These are phyloP conservation scores for Polyporus arcularius DNA, from an alignment of 768 basidiomycete genomes.

Conservation along the genomic window DNA sequence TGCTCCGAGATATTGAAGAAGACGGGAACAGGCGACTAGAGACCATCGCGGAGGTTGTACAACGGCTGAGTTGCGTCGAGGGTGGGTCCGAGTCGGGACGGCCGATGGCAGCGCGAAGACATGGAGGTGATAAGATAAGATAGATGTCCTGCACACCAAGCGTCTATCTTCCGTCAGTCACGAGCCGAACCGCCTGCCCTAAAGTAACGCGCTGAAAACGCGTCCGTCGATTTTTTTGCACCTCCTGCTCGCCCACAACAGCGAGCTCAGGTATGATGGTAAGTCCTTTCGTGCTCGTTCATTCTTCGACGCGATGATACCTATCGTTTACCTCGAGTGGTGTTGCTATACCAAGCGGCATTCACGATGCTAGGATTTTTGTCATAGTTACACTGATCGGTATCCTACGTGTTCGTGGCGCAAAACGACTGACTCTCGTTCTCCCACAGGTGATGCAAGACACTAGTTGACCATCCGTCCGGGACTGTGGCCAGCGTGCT, in stretches of 20 bases:
- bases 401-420: constrained; percentile 21
- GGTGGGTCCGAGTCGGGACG: background rate
- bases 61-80: background rate
- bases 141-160: too few relatives aligned
- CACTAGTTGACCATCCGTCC: too few relatives aligned
- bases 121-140: too few relatives aligned
- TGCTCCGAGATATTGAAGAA: too few relatives aligned
- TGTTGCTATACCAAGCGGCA: constrained; percentile 52
- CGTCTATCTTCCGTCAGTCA: background rate
- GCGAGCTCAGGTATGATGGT: constrained; percentile 3
- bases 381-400: constrained; percentile 95
- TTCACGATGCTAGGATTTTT: constrained; percentile 53
- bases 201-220: too few relatives aligned
- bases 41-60: background rate
- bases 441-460: background rate
- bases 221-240: too few relatives aligned
- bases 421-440: constrained; percentile 15
- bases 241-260: too few relatives aligned
- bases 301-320: constrained; percentile 62
- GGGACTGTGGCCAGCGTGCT: background rate
- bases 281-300: constrained; percentile 10
- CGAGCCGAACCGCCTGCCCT: too few relatives aligned
- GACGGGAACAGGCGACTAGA: too few relatives aligned
- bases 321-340: constrained; percentile 49
- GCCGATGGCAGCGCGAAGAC: background rate